phyloP scores from a whole-genome alignment of 257 asterid species.

The Nicotiana undulata region DNA sequence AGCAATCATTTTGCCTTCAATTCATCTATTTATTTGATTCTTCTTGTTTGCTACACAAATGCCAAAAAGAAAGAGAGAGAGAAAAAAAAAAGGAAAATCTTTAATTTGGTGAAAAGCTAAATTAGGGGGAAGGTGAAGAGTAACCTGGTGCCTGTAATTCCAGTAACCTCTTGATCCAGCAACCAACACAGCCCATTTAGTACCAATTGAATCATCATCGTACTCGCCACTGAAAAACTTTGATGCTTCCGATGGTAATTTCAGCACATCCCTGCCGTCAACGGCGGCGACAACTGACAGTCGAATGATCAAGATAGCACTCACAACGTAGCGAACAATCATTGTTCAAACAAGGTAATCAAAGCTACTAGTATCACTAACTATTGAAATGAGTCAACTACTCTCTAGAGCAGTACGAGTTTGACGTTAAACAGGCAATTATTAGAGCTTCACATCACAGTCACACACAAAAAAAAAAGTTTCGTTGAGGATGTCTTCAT shows the following conservation, averaged over 20 bases:
- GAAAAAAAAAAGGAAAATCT: neutral
- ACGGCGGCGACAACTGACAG: slow-evolving; percentile 44
- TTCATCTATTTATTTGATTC: neutral
- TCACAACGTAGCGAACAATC: too few species aligned
- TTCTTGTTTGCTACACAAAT: neutral
- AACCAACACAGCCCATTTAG: slow-evolving; percentile 80
- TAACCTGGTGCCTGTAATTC: slow-evolving; percentile 97
- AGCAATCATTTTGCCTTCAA: neutral
- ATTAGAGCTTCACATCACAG: too few species aligned
- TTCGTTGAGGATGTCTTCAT: too few species aligned
- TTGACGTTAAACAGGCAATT: too few species aligned
- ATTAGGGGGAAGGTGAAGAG: neutral
- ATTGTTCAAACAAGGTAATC: too few species aligned
- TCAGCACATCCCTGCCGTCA: slow-evolving; percentile 41
- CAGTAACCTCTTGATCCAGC: slow-evolving; percentile 91
- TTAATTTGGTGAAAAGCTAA: neutral
- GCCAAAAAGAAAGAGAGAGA: too few species aligned
- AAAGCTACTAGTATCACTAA: too few species aligned
- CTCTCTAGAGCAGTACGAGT: too few species aligned
- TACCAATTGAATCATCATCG: slow-evolving; percentile 62
- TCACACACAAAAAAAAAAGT: too few species aligned
- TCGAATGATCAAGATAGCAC: slow-evolving; percentile 32
- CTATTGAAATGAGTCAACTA: too few species aligned
- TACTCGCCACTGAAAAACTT: slow-evolving; percentile 33
- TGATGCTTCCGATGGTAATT: slow-evolving; percentile 55